A percentile compares a stretch with the other conserved stretches of the same genome.
Conservation (phyloP, 1,139 yeast genomes). For the Geotrichum aggregatum region DNA sequence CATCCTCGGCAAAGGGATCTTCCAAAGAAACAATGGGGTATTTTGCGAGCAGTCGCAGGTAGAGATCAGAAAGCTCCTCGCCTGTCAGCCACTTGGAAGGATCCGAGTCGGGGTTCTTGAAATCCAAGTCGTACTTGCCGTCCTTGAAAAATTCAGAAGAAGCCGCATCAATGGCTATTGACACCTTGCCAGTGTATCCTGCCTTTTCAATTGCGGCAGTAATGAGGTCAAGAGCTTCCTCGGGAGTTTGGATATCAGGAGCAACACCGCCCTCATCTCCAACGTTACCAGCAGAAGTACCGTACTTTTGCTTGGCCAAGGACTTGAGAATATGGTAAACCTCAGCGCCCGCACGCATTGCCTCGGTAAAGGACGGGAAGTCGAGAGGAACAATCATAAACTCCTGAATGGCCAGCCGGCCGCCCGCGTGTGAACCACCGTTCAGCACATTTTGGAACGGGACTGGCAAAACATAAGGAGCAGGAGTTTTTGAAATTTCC, state of each 20-base stretch:
- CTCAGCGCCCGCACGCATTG: slow-evolving; percentile 91
- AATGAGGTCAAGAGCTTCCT: slow-evolving; percentile 92
- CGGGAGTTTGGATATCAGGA: slow-evolving; percentile 87
- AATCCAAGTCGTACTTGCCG: slow-evolving; percentile 93
- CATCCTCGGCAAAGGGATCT: slow-evolving; percentile 98
- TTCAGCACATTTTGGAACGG: slow-evolving; percentile 96
- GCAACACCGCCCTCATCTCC: slow-evolving; percentile 99
- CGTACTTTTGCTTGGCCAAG: slow-evolving; percentile 86
- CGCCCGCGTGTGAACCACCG: slow-evolving; percentile 99
- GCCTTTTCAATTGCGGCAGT: slow-evolving; percentile 80
- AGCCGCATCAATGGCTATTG: slow-evolving; percentile 91
- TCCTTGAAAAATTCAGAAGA: slow-evolving; percentile 95
- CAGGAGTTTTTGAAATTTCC: slow-evolving; percentile 59
- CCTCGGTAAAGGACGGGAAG: slow-evolving; percentile 85
- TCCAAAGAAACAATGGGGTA: slow-evolving; percentile 97
- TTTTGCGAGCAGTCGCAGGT: slow-evolving; percentile 69
- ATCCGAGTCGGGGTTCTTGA: slow-evolving; percentile 92
- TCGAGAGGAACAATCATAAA: slow-evolving; percentile 95
- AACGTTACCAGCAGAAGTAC: slow-evolving; percentile 96
- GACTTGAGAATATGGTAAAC: slow-evolving; percentile 93
- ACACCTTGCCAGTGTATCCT: slow-evolving; percentile 87
- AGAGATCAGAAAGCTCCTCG: slow-evolving; percentile 76
- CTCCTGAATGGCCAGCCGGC: slow-evolving; percentile 96
- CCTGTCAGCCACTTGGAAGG: slow-evolving; percentile 84
- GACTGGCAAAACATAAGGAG: slow-evolving; percentile 84